Evolutionary conservation across 768 basidiomycete genomes (phyloP), one percentile per base, ranked within the genome.

Genomic region (Termitomyces sp.): DNA sequence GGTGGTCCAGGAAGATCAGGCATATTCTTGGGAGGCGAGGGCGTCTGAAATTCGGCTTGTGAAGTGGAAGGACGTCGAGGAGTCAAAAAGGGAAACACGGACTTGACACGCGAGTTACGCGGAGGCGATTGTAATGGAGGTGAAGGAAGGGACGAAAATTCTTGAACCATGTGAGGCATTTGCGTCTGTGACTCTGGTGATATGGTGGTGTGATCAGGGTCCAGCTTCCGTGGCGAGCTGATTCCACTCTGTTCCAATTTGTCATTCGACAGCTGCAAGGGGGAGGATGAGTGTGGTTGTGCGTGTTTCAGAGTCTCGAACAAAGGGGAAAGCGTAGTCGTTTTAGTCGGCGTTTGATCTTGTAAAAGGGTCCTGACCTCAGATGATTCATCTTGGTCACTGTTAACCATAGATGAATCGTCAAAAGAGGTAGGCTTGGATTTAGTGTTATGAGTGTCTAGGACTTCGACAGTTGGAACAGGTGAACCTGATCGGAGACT

Each of bases 1-100:
- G 86, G 84, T 3, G 83, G 84, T 17, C 69, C 83, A 12, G 87
- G 87, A 46, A 89, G 79, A 7, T 85, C 85, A 10, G 87, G 84
- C 55, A 87, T 73, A 44, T 74, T 78, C 41, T 71, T 72, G 1
- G 84, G 82, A 30, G 87, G 84, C 1, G 87, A 82, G 9, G 84
- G 86, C 0, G 83, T 87, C 60, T 76, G 70, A 60, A 83, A 83
- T 51, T 81, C 79, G 14, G 74, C 57, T 56, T 72, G 77, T 10
- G 78, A 73, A 30, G 66, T 66, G 2, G 74, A 75, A 19, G 68
- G 59, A 44, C 68, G 71, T 28, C 73, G 75, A 10, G 79, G 83
- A 1, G 84, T 83, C 41, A 73, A 66, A 44, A 66, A 60, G 60
- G 64, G 30, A 35, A 65, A 62, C 38, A 48, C 53, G 34, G 45